A percentile compares a stretch with the other conserved stretches of the same genome.
These are phyloP conservation scores for Ulmus americana DNA, from an alignment of 331 rosid genomes.

Conservation along the genomic window DNA sequence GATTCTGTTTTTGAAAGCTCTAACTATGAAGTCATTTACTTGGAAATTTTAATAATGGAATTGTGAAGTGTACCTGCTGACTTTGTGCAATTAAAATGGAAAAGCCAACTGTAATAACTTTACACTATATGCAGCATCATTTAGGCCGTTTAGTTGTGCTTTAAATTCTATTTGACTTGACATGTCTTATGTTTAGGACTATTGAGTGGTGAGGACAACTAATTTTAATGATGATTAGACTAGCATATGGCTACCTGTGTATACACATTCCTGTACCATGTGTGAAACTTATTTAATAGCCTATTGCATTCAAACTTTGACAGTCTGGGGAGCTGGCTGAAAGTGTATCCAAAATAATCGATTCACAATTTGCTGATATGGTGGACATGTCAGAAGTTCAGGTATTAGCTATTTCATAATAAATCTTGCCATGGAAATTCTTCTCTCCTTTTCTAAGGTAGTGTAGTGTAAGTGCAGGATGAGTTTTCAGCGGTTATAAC, in stretches of 20 bases:
- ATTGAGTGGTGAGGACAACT: not conserved
- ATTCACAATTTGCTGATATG: slow-evolving; percentile 64
- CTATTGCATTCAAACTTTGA: slow-evolving; percentile 24
- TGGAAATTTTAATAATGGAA: too few species aligned
- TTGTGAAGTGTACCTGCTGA: too few species aligned
- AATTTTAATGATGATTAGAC: not conserved
- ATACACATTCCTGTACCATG: slow-evolving; percentile 20
- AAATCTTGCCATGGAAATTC: slow-evolving; percentile 5
- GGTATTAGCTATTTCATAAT: slow-evolving; percentile 41
- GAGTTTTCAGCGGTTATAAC: slow-evolving; percentile 94
- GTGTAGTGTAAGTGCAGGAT: slow-evolving; percentile 52
- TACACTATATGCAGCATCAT: not conserved
- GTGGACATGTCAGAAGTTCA: slow-evolving; percentile 95
- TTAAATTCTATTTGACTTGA: not conserved
- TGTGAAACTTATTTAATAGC: slow-evolving; percentile 19
- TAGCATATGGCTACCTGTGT: not conserved
- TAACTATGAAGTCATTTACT: too few species aligned
- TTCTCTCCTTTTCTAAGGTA: slow-evolving; percentile 21
- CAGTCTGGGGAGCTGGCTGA: slow-evolving; percentile 98
- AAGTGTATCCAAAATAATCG: slow-evolving; percentile 85
- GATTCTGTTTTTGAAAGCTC: too few species aligned
- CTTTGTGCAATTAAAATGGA: too few species aligned
- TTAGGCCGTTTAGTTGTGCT: slow-evolving; percentile 7
- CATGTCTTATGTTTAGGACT: not conserved
- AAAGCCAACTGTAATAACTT: too few species aligned